Conservation (phyloP, 441 rosid genomes). For the Eutrema salsugineum region DNA sequence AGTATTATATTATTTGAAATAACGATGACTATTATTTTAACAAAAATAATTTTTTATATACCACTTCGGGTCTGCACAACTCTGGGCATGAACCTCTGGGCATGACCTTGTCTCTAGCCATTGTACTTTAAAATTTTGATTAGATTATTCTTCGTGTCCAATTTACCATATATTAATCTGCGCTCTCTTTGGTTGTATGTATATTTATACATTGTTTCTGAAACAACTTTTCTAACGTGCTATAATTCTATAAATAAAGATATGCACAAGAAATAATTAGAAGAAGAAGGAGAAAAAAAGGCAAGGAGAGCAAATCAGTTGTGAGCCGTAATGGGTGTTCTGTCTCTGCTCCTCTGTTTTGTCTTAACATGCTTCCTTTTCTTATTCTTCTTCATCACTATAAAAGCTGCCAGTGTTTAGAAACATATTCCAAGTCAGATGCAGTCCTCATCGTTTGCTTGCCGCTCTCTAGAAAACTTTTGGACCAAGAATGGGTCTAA, state of each 20-base stretch:
- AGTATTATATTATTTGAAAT: too few relatives aligned
- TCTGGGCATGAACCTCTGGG: too few relatives aligned
- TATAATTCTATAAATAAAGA: background rate
- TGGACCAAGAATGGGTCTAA: conserved; percentile 31
- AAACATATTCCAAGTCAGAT: conserved; percentile 22
- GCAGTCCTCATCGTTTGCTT: conserved; percentile 20
- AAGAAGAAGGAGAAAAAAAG: background rate
- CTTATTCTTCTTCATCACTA: background rate
- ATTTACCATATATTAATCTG: too few relatives aligned
- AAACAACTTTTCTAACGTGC: too few relatives aligned
- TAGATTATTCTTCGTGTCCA: too few relatives aligned
- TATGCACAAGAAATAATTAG: background rate
- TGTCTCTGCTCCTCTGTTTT: background rate
- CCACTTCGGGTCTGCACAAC: too few relatives aligned
- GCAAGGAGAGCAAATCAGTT: background rate
- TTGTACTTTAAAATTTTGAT: too few relatives aligned
- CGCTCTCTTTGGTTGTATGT: too few relatives aligned
- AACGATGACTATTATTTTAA: too few relatives aligned
- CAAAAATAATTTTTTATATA: too few relatives aligned
- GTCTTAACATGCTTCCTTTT: background rate
- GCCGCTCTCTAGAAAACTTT: conserved; percentile 4
- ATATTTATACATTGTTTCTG: too few relatives aligned
- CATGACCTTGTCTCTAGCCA: too few relatives aligned
- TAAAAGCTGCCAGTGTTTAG: conserved; percentile 26
- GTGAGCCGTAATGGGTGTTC: background rate